Base-by-base conservation (phyloP, 2,329 filamentous ascomycete species). In the Talaromyces sp. region DNA sequence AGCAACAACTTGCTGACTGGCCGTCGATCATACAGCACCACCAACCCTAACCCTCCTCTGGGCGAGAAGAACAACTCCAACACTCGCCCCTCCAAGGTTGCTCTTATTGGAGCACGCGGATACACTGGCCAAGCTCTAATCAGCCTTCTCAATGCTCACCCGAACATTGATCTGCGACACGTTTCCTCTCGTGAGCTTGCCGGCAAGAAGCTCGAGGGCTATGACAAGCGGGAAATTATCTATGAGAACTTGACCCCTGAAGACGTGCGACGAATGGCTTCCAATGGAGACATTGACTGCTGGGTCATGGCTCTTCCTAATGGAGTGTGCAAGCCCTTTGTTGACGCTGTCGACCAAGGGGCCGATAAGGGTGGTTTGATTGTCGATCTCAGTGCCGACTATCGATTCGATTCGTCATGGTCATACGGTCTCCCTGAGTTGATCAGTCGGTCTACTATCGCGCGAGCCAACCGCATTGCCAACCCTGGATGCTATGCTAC, bases 241-340 rank as follows among this genome's bases (percentile, higher is more conserved):
- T 99, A 99, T 76, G 91, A 96, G 76, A 96, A 92, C 74, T 81
- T 97, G 51, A 87, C 85, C 59, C 85, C 91, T 7, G 93, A 97
- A 65, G 93, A 97, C 66, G 88, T 96, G 12, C 86, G 87, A 64
- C 83, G 87, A 61, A 91, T 97, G 85, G 90, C 94, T 64, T 87
- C 89, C 72, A 86, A 88, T 32, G 89, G 90, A 56, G 85, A 92
- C 69, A 87, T 97, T 55, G 93, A 97, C 79, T 94, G 90, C 78
- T 97, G 92, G 92, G 90, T 97, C 51, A 94, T 97, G 90, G 94
- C 94, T 38, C 85, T 97, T 31, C 94, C 93, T 51, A 99, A 97
- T 71, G 90, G 91, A 63, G 91, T 96, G 55, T 97, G 91, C 85
- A 90, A 92, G 78, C 92, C 94, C 0, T 99, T 89, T 67, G 89